Evolutionary conservation across 805 yeast genomes (phyloP), one percentile per base, ranked within the genome.

Genomic region (Saturnispora diversa): DNA sequence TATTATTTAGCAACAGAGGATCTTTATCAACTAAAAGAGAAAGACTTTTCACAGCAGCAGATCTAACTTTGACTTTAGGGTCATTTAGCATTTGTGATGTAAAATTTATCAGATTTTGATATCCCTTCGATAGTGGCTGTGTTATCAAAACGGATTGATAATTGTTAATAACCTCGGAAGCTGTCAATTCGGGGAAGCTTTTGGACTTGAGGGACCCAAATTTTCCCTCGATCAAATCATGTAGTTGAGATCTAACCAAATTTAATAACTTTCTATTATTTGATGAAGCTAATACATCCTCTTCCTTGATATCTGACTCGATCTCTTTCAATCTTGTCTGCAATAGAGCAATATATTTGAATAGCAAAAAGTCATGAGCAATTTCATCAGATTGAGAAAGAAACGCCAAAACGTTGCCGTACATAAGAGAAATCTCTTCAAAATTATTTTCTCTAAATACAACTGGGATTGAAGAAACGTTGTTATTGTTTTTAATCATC

Each of bases 41-140:
- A 13, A 86, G 59, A 31, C 77, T 71, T 44, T 76, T 80, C 12
- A 86, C 66, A 0, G 92, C 86, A 37, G 77, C 73, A 0, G 83
- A 66, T 51, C 79, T 67, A 1, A 78, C 57, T 43, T 71, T 75
- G 26, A 70, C 65, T 44, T 72, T 73, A 1, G 69, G 59, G 46
- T 72, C 70, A 22, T 66, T 70, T 21, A 79, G 54, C 1, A 74
- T 60, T 3, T 64, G 59, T 20, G 80, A 49, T 3, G 83, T 56
- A 12, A 77, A 58, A 19, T 59, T 59, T 37, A 83, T 47, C 39
- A 80, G 75, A 2, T 63, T 64, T 16, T 78, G 80, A 50, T 79
- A 78, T 3, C 68, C 54, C 3, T 55, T 48, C 9, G 63, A 40
- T 13, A 69, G 47, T 4, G 58, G 59, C 36, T 58, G 60, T 2